Conservation (phyloP, 202 grass and related monocot genomes). For the Schoenoplectus triqueter region DNA sequence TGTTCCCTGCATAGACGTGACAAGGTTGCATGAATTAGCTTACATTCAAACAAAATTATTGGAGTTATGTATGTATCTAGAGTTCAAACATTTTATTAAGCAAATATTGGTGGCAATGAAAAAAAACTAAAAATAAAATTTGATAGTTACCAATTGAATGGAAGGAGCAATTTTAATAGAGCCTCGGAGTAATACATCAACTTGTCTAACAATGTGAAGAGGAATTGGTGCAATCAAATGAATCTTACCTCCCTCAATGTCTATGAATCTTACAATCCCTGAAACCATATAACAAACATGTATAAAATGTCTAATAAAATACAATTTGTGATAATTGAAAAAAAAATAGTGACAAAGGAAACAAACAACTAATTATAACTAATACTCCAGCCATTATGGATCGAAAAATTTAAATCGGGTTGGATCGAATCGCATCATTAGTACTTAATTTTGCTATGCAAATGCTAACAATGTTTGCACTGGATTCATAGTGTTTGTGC, state of each 20-base stretch:
- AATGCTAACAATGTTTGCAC: not conserved
- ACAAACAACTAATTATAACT: not conserved
- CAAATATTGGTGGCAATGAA: too few species aligned
- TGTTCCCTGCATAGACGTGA: conserved; percentile 30
- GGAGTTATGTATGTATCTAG: not conserved
- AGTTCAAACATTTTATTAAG: not conserved
- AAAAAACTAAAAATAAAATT: not conserved
- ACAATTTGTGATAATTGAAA: not conserved
- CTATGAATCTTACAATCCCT: conserved; percentile 63
- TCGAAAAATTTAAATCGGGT: not conserved
- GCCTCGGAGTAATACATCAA: conserved; percentile 53
- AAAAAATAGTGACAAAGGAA: not conserved
- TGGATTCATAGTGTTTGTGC: not conserved
- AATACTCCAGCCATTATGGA: not conserved
- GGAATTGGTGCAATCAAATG: conserved; percentile 59
- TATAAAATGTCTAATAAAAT: not conserved
- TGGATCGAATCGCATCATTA: not conserved
- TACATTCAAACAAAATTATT: not conserved
- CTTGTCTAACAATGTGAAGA: conserved; percentile 37
- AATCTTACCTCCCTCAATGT: conserved; percentile 47
- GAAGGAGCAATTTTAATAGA: conserved; percentile 51
- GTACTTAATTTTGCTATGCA: not conserved
- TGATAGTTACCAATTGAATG: conserved; percentile 47
- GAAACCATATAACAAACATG: conserved; percentile 9
- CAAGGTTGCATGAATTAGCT: not conserved